Percentiles rank a stretch among this genome's conserved stretches.
These are phyloP conservation scores for Penicillium verhagenii DNA, from an alignment of 495 filamentous ascomycete species.

Conservation along the genomic window DNA sequence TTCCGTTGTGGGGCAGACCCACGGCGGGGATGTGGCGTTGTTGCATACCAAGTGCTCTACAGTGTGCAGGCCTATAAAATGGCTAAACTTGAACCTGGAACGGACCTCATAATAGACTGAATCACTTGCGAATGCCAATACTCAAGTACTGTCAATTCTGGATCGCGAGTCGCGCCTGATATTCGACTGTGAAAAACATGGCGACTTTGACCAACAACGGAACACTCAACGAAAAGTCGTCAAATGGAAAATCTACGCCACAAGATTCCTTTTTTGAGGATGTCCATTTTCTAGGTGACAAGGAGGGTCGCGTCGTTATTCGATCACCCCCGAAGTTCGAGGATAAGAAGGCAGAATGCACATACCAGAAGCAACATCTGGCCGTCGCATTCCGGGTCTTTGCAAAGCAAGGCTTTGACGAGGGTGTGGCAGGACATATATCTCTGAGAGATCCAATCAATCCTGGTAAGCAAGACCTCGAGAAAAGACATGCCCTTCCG, in stretches of 20 bases:
- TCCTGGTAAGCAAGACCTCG: background rate
- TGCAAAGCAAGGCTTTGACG: conserved; percentile 55
- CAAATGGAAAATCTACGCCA: background rate
- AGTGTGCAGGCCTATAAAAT: background rate
- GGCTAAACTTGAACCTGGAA: background rate
- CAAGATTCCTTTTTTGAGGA: background rate
- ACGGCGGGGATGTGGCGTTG: background rate
- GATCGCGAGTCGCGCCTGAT: no score
- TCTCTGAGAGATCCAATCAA: conserved; percentile 59
- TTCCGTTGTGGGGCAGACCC: background rate
- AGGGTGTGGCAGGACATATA: conserved; percentile 65
- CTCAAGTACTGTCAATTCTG: no score
- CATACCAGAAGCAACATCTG: conserved; percentile 61
- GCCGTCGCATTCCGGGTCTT: conserved; percentile 59
- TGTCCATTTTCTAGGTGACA: background rate
- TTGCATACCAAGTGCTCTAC: background rate
- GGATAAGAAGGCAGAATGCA: conserved; percentile 37
- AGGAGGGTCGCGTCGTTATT: background rate
- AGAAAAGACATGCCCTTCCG: no score
- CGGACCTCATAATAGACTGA: no score
- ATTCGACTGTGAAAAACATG: background rate
- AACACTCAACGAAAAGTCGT: background rate
- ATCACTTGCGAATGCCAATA: no score
- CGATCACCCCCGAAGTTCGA: background rate
- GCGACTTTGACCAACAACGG: background rate